A percentile compares a stretch with the other conserved stretches of the same genome.
These are phyloP conservation scores for Phytopythium boreale DNA, from an alignment of 352 stramenopile genomes.

Conservation along the genomic window DNA sequence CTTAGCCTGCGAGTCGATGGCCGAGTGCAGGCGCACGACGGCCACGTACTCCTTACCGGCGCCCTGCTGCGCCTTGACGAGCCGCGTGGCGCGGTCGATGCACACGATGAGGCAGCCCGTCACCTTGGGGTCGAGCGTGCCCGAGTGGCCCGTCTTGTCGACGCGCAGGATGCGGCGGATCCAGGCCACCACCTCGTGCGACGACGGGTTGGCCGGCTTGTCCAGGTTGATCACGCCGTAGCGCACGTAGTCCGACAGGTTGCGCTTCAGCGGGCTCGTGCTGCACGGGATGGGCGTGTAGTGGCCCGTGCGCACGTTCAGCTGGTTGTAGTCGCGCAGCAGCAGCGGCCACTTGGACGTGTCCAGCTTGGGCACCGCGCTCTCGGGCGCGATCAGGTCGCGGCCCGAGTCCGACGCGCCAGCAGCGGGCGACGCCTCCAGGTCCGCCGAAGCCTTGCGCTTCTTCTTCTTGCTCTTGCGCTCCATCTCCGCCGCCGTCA, in stretches of 20 bases:
- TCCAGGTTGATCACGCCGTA: constrained; percentile 99
- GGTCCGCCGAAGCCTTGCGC: constrained; percentile 63
- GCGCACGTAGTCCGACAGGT: constrained; percentile 96
- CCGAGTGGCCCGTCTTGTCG: constrained; percentile 99
- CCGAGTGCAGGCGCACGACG: constrained; percentile 96
- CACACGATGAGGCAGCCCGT: constrained; percentile 99
- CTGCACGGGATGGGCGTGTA: constrained; percentile 99
- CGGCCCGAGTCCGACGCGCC: constrained; percentile 25
- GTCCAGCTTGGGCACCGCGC: constrained; percentile 90
- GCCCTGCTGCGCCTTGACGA: constrained; percentile 90
- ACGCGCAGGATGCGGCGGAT: constrained; percentile 99
- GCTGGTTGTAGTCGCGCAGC: constrained; percentile 99
- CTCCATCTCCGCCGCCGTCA: constrained; percentile 69
- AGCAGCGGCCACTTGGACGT: constrained; percentile 98
- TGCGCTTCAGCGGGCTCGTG: constrained; percentile 95
- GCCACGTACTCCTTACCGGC: constrained; percentile 99
- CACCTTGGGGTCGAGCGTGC: constrained; percentile 99
- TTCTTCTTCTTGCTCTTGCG: constrained; percentile 91
- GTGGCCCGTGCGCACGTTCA: constrained; percentile 98
- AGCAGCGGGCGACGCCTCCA: neutral
- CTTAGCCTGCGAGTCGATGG: constrained; percentile 90
- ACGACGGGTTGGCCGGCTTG: constrained; percentile 99
- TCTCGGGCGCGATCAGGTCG: constrained; percentile 80
- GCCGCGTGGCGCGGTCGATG: constrained; percentile 96
- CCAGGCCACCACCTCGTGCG: constrained; percentile 99